Base-by-base conservation (phyloP, 2,329 filamentous ascomycete genomes). In the Hymenoscyphus occultus region DNA sequence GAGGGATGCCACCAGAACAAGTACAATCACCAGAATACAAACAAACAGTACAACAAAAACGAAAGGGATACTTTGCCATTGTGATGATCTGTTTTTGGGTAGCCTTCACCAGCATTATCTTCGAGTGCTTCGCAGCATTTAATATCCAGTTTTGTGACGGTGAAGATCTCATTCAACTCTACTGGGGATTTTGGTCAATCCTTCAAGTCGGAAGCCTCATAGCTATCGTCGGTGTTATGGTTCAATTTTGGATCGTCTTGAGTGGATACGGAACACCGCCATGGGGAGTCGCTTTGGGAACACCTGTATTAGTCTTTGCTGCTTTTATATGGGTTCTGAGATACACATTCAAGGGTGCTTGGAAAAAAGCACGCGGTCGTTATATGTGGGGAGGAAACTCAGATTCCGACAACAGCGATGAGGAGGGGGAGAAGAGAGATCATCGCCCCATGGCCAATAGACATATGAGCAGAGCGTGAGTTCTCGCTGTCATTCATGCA, bases 141-240 rank as follows among this genome's bases (percentile, higher is more conserved):
- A 71, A 72, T 56, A 72, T 74, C 48, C 57, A 87, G 68, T 87
- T 85, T 68, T 87, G 85, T 68, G 83, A 85, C 45, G 84, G 84
- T 10, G 85, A 87, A 69, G 82, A 86, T 69, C 79, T 87, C 63
- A 86, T 86, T 76, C 80, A 70, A 32, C 76, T 87, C 0, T 86
- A 86, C 74, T 87, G 84, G 84, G 82, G 84, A 0, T 85, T 84
- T 1, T 87, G 84, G 83, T 84, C 83, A 28, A 84, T 85, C 79
- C 77, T 86, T 5, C 84, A 87, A 69, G 76, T 86, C 2, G 85
- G 84, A 5, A 83, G 83, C 1, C 76, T 85, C 66, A 85, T 86
- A 42, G 85, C 85, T 65, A 85, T 86, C 71, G 73, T 82, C 13
- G 85, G 85, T 35, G 83, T 87, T 66, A 80, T 84, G 56, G 76